Percentiles rank a stretch among this genome's conserved stretches.
Evolutionary conservation across 1,284 basidiomycete species (phyloP).

Genomic region (Cryptococcus sp.): DNA sequence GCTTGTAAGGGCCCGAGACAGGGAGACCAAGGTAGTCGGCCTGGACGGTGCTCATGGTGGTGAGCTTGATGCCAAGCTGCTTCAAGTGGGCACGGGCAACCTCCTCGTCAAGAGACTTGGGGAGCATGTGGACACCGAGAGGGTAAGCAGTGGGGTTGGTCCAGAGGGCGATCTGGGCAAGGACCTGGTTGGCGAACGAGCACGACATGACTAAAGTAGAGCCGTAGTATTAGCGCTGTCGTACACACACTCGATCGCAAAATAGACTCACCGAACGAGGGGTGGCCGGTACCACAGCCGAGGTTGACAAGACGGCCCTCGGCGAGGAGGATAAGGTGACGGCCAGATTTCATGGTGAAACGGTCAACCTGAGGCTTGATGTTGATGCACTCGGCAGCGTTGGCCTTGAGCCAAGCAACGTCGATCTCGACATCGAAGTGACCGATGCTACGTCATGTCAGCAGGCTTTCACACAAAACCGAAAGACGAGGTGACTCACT

Average conservation of each 20-base stretch:
- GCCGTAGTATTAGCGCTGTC: conserved; percentile 2
- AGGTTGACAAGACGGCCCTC: conserved; percentile 99
- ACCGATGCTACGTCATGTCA: conserved; percentile 67
- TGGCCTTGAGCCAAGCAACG: conserved; percentile 96
- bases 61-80: conserved; percentile 92
- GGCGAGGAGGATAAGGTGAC: conserved; percentile 95
- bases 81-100: conserved; percentile 93
- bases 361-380: conserved; percentile 99
- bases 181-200: conserved; percentile 98
- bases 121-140: conserved; percentile 92
- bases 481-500: conserved; percentile 60
- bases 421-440: conserved; percentile 99
- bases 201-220: conserved; percentile 95
- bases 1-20: conserved; percentile 89
- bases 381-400: conserved; percentile 81
- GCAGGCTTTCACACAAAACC: neutral
- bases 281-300: conserved; percentile 87
- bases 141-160: conserved; percentile 78
- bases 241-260: too few species aligned
- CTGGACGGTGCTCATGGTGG: conserved; percentile 74
- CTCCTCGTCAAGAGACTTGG: conserved; percentile 98
- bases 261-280: conserved; percentile 59
- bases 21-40: conserved; percentile 92
- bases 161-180: conserved; percentile 99
- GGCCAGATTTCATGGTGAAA: conserved; percentile 85